Conservation (phyloP, 2,329 filamentous ascomycete genomes). For the Zymoseptoria passerinii region DNA sequence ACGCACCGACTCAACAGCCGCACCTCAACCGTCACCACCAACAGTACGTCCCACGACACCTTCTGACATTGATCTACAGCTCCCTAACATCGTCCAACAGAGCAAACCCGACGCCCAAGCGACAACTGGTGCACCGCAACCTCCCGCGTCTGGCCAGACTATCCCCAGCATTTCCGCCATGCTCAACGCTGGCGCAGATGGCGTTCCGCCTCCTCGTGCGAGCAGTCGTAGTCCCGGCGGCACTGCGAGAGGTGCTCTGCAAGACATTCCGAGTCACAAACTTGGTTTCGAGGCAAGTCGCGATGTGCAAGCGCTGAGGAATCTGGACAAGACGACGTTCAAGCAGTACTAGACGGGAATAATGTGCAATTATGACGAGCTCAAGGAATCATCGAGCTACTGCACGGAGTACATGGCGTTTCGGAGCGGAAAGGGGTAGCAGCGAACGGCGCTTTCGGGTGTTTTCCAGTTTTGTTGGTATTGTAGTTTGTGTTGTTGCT, state of each 20-base stretch:
- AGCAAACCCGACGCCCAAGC: constrained; percentile 36
- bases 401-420: neutral
- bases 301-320: constrained; percentile 30
- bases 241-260: constrained; percentile 21
- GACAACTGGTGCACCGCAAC: constrained; percentile 34
- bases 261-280: constrained; percentile 32
- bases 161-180: constrained; percentile 49
- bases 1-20: neutral
- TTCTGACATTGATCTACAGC: neutral
- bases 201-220: constrained; percentile 18
- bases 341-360: constrained; percentile 20
- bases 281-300: constrained; percentile 31
- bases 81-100: neutral
- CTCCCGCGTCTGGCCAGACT: constrained; percentile 25
- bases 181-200: constrained; percentile 30
- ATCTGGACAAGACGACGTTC: constrained; percentile 31
- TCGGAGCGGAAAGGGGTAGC: neutral
- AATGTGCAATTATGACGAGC: neutral
- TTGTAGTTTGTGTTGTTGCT: neutral
- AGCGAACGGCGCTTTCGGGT: neutral
- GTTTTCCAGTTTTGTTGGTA: neutral
- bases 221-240: constrained; percentile 26
- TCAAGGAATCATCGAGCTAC: neutral
- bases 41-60: constrained; percentile 1
- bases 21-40: constrained; percentile 10